Evolutionary conservation across 31 red algal species (phyloP), one percentile per base, ranked within the genome.

Genomic region (Bonnemaisonia californica): DNA sequence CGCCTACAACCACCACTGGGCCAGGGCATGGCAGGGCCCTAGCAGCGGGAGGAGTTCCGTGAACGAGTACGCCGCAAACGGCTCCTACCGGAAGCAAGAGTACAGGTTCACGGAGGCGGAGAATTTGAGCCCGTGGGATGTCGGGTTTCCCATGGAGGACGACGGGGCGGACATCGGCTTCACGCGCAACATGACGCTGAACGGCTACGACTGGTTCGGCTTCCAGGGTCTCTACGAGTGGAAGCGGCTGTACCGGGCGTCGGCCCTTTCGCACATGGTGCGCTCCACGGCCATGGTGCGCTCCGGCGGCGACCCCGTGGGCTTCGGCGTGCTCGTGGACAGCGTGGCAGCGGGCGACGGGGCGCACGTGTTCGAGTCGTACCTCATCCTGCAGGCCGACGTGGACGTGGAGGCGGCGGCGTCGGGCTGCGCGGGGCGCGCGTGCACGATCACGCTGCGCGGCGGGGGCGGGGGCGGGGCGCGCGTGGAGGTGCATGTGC

Each of bases 121-220:
- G 38, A 31, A 80, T 12, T 4, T 54, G 0, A 74, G 63, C 29
- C 85, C 85, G 26, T 76, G 85, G 66, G 76, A 89, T 69, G 35
- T 89, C 32, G 85, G 85, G 28, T 89, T 74, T 74, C 75, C 85
- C 5, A 65, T 74, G 51, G 76, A 89, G 30, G 85, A 89, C 55
- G 85, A 89, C 39, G 85, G 60, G 9, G 28, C 51, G 30, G 84
- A 88, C 13, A 79, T 88, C 55, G 84, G 84, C 1, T 86, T 86
- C 60, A 55, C 27, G 2, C 26, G 71, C 38, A 55, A 45, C 28
- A 88, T 88, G 84, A 71, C 84, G 21, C 74, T 79, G 33, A 88
- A 88, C 48, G 74, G 74, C 11, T 69, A 88, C 69, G 60, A 72
- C 19, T 33, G 77, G 18, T 27, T 88, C 11, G 84, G 64, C 0